Evolutionary conservation across 2,329 filamentous ascomycete species (phyloP).

Genomic region (Colletotrichum horii): DNA sequence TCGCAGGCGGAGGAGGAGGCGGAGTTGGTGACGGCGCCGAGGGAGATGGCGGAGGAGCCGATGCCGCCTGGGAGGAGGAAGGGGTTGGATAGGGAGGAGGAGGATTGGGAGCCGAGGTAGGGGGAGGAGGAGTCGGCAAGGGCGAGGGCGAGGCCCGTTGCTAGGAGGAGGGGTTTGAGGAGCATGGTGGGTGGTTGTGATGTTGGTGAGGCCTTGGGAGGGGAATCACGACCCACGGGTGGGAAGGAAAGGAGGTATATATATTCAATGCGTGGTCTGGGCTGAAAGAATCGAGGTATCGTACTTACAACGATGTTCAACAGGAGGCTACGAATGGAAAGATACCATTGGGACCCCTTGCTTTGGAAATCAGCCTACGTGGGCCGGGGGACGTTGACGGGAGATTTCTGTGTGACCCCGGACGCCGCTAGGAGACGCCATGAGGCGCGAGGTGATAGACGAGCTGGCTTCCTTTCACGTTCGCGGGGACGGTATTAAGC

Average conservation of each 20-base stretch:
- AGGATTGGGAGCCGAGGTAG: background rate
- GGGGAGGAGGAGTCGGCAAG: background rate
- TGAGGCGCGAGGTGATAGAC: background rate
- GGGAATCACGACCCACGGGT: background rate
- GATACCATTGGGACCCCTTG: background rate
- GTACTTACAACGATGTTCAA: background rate
- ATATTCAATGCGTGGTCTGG: background rate
- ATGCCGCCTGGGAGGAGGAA: constrained; percentile 24
- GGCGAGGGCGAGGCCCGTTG: background rate
- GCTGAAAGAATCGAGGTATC: accelerated
- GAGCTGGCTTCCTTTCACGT: background rate
- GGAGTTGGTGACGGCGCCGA: constrained; percentile 12
- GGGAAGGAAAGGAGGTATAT: accelerated
- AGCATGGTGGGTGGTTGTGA: background rate
- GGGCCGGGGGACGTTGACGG: background rate
- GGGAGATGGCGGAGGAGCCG: constrained; percentile 21
- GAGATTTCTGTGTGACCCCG: background rate
- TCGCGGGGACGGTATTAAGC: accelerated
- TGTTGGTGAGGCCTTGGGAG: background rate
- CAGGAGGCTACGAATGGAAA: accelerated
- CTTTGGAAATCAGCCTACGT: background rate
- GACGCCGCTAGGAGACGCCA: background rate
- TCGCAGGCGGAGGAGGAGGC: constrained; percentile 22
- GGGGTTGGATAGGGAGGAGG: background rate
- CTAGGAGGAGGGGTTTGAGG: background rate